Evolutionary conservation across 176 grass and related monocot species (phyloP).

Genomic region (Thalia dealbata): DNA sequence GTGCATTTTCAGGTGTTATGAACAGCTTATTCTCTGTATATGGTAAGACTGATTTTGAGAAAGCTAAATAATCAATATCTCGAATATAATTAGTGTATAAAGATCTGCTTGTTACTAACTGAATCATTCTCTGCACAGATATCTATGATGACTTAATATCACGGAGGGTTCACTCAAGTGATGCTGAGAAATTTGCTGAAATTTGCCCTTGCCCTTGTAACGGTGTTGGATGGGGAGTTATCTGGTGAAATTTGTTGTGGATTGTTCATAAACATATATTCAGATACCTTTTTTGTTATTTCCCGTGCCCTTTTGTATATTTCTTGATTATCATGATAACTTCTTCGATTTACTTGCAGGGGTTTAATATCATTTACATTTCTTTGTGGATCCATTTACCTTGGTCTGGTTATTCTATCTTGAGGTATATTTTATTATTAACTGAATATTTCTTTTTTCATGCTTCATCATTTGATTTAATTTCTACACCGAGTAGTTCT

Average conservation of each 20-base stretch:
- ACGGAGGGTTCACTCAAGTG: constrained; percentile 89
- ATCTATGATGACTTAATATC: constrained; percentile 99
- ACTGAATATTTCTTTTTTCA: too few relatives aligned
- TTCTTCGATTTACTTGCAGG: constrained; percentile 46
- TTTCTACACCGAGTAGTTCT: too few relatives aligned
- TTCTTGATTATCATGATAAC: constrained; percentile 4
- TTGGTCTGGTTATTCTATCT: constrained; percentile 87
- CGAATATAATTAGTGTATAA: not conserved
- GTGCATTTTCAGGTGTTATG: constrained; percentile 70
- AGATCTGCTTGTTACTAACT: not conserved
- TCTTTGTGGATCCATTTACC: constrained; percentile 71
- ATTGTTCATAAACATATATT: not conserved
- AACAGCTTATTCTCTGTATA: constrained; percentile 99
- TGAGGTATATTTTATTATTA: constrained; percentile 33
- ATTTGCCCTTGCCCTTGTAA: constrained; percentile 95
- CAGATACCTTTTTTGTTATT: not conserved
- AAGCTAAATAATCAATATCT: not conserved
- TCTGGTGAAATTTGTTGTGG: constrained; percentile 46
- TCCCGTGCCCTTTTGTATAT: not conserved
- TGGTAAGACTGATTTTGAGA: constrained; percentile 44
- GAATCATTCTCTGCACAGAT: constrained; percentile 34
- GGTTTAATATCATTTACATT: constrained; percentile 91
- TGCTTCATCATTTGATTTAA: too few relatives aligned
- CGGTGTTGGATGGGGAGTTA: constrained; percentile 82
- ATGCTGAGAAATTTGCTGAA: constrained; percentile 98